A percentile compares a stretch with the other conserved stretches of the same genome.
Conservation (phyloP, 768 basidiomycete genomes). For the Rhodotorula graminis region DNA sequence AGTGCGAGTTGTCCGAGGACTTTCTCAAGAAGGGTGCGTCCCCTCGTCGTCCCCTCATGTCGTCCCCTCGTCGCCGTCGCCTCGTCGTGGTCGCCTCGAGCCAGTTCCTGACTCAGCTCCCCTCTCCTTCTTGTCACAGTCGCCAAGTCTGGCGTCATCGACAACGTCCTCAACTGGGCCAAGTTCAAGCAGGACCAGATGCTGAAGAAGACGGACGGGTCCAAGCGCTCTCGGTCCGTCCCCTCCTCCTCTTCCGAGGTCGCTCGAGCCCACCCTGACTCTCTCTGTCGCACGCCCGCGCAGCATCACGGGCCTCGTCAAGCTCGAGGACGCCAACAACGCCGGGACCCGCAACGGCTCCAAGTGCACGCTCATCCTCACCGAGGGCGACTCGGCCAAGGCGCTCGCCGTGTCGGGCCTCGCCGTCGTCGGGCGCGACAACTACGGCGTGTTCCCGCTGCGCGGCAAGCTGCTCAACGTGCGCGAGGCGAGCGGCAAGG, state of each 20-base stretch:
- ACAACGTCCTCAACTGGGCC: constrained; percentile 90
- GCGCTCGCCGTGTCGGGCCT: constrained; percentile 91
- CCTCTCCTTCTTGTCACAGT: constrained; percentile 55
- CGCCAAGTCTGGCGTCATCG: constrained; percentile 79
- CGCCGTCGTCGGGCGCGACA: constrained; percentile 88
- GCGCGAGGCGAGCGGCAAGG: constrained; percentile 89
- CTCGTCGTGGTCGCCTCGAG: too few relatives aligned
- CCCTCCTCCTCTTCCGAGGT: neutral
- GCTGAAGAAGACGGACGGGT: constrained; percentile 91
- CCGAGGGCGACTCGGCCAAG: constrained; percentile 99
- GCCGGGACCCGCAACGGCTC: constrained; percentile 77
- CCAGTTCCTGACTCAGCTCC: neutral
- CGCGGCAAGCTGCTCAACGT: constrained; percentile 96
- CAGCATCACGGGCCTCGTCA: constrained; percentile 83
- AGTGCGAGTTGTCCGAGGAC: constrained; percentile 75
- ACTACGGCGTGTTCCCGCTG: constrained; percentile 95
- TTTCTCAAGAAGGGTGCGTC: constrained; percentile 88
- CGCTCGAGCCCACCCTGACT: constrained; percentile 10
- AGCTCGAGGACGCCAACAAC: constrained; percentile 94
- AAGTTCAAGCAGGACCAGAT: constrained; percentile 94
- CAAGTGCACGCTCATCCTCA: constrained; percentile 89
- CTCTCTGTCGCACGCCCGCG: neutral
- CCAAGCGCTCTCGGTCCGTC: constrained; percentile 71
- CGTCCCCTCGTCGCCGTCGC: neutral
- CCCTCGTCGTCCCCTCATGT: neutral